Evolutionary conservation across 2,329 filamentous ascomycete genomes (phyloP), one percentile per base, ranked within the genome.

Genomic region (Ilyonectria mors-panacis): DNA sequence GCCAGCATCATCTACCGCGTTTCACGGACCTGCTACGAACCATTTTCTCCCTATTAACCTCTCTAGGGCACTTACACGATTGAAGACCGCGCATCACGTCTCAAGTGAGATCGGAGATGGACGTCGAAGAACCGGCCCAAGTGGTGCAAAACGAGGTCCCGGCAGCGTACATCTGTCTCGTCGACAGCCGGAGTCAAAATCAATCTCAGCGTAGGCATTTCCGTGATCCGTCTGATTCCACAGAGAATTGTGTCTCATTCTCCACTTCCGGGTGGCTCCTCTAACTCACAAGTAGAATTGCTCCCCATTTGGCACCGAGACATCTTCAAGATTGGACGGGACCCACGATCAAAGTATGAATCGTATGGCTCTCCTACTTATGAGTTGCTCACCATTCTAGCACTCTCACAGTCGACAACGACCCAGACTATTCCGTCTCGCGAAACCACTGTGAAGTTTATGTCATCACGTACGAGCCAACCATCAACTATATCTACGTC

Each of bases 361-460:
- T 21, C 12, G 6, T 56, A 2, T 28, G 28, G 12, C 59, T 6
- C 59, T 15, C 10, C 21, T 33, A 10, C 51, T 17, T 42, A 13
- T 21, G 17, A 17, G 13, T 62, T 19, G 47, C 70, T 70, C 15
- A 72, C 47, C n/a, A 9, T 6, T 15, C 3, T 19, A 85, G 82
- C 66, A 77, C 81, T 6, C 76, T 85, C 39, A 72, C 75, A 23
- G 81, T 89, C 44, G 72, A 77, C 10, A 73, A 75, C 50, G 80
- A 82, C 50, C 54, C 58, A n/a, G 70, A 81, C 2, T 77, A 82
- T 66, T 69, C 74, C 0, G 81, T 89, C 21, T 89, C 88, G 1
- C 83, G 86, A 58, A 81, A 83, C 28, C 87, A 89, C 60, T 86
- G 87, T 69, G 85, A 88, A 70, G 79, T 89, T 35, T 90, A 89